A percentile compares a stretch with the other conserved stretches of the same genome.
Conservation (phyloP, 2,329 filamentous ascomycete genomes). For the Malbranchea cinnamomea region DNA sequence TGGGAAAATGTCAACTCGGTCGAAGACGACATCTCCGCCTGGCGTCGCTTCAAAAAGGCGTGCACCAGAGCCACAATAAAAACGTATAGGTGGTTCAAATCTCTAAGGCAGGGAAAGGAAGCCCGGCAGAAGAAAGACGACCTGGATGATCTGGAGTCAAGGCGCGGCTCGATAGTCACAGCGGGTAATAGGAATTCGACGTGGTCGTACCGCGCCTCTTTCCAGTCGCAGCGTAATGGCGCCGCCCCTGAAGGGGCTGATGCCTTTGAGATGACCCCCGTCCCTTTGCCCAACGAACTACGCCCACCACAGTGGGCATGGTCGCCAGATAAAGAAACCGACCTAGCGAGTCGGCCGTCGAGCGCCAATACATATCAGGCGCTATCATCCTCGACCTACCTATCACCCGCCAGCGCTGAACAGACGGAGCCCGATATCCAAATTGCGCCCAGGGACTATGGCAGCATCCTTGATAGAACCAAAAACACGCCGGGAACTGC, state of each 20-base stretch:
- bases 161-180: conserved; percentile 53
- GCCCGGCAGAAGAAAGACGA: conserved; percentile 30
- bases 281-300: conserved; percentile 68
- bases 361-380: too few relatives aligned
- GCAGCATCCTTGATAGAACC: conserved; percentile 59
- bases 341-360: too few relatives aligned
- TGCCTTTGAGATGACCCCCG: conserved; percentile 89
- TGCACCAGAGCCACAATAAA: conserved; percentile 48
- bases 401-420: background rate
- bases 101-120: conserved; percentile 35
- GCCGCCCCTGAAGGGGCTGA: conserved; percentile 22
- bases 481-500: conserved; percentile 53
- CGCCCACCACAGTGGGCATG: conserved; percentile 29
- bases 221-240: conserved; percentile 34
- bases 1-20: conserved; percentile 90
- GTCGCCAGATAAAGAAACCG: conserved; percentile 16
- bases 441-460: conserved; percentile 34
- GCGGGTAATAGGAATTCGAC: conserved; percentile 39
- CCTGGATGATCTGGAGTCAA: conserved; percentile 9
- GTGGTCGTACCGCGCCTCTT: conserved; percentile 37
- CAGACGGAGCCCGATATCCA: conserved; percentile 1
- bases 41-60: conserved; percentile 85
- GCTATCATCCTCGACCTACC: too few relatives aligned
- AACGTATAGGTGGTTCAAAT: conserved; percentile 37
- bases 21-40: conserved; percentile 69